Percentiles rank a stretch among this genome's conserved stretches.
Conservation (phyloP, 2,329 filamentous ascomycete genomes). For the Cordyceps tenuipes region DNA sequence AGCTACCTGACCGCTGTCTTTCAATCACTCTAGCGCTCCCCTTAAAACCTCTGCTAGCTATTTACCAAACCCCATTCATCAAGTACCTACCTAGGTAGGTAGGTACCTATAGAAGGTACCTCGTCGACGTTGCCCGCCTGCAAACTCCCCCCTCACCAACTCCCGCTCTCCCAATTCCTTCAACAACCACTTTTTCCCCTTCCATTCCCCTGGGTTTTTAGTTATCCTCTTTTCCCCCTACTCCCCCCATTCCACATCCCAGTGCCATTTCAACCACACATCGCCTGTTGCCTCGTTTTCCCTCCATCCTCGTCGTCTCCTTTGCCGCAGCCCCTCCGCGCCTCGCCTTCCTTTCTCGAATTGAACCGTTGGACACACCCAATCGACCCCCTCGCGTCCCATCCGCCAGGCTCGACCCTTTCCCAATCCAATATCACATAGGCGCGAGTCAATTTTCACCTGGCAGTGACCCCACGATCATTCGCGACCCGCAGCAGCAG, state of each 20-base stretch:
- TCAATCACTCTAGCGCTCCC: background rate
- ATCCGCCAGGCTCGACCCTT: background rate
- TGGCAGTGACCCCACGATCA: slow-evolving; percentile 4
- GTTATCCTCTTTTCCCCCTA: background rate
- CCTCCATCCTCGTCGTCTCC: background rate
- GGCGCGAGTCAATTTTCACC: slow-evolving; percentile 6
- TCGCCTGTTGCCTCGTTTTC: background rate
- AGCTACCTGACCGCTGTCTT: background rate
- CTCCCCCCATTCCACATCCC: background rate
- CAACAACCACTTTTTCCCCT: slow-evolving; percentile 10
- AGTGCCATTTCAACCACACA: slow-evolving; percentile 7
- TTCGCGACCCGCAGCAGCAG: slow-evolving; percentile 8
- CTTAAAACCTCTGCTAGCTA: background rate
- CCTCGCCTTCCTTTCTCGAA: background rate
- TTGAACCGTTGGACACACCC: background rate
- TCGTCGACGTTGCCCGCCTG: background rate
- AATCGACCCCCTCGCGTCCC: background rate
- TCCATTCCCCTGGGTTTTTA: slow-evolving; percentile 2
- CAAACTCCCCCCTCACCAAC: background rate
- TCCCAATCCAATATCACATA: background rate
- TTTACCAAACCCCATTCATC: background rate
- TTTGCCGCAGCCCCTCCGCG: background rate
- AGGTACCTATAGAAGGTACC: background rate
- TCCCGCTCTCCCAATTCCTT: slow-evolving; percentile 8
- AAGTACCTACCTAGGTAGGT: too few species aligned